A percentile compares a stretch with the other conserved stretches of the same genome.
These are phyloP conservation scores for Patellaria atrata DNA, from an alignment of 495 filamentous ascomycete genomes.

Conservation along the genomic window DNA sequence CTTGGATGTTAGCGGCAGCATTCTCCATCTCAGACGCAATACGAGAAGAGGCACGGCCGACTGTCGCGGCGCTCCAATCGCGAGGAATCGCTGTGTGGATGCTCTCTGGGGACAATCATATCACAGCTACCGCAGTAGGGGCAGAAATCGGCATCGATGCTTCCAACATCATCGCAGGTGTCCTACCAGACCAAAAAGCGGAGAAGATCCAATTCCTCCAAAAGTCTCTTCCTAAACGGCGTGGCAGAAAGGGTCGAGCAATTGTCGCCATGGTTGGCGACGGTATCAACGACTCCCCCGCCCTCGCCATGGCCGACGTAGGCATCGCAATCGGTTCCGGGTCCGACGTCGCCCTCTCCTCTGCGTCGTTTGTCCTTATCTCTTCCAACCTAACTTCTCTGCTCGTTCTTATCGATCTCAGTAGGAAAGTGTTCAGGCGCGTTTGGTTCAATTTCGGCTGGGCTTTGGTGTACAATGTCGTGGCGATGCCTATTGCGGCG, in stretches of 20 bases:
- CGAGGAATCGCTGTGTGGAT: constrained; percentile 67
- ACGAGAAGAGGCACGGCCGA: constrained; percentile 53
- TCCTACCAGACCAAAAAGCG: constrained; percentile 75
- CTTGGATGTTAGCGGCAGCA: constrained; percentile 18
- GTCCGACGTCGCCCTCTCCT: constrained; percentile 70
- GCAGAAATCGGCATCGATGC: constrained; percentile 57
- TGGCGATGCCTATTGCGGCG: constrained; percentile 68
- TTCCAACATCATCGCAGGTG: constrained; percentile 70
- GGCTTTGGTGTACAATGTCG: constrained; percentile 71
- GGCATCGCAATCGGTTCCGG: constrained; percentile 76
- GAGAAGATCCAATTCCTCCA: constrained; percentile 72
- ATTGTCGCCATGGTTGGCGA: constrained; percentile 60
- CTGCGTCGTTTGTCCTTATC: constrained; percentile 72
- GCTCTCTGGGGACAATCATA: constrained; percentile 75
- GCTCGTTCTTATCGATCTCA: constrained; percentile 59
- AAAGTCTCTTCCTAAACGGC: constrained; percentile 25
- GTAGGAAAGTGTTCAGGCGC: constrained; percentile 54
- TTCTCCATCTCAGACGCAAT: constrained; percentile 47
- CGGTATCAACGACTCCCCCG: constrained; percentile 83
- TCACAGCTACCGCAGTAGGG: constrained; percentile 56
- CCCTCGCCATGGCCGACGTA: constrained; percentile 71
- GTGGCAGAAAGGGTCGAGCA: constrained; percentile 5
- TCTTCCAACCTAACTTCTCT: constrained; percentile 55
- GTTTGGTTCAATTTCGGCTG: constrained; percentile 82
- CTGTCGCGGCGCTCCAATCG: constrained; percentile 53